Percentiles rank a stretch among this genome's conserved stretches.
Conservation (phyloP, 2,329 filamentous ascomycete genomes). For the Colletotrichum kahawae region DNA sequence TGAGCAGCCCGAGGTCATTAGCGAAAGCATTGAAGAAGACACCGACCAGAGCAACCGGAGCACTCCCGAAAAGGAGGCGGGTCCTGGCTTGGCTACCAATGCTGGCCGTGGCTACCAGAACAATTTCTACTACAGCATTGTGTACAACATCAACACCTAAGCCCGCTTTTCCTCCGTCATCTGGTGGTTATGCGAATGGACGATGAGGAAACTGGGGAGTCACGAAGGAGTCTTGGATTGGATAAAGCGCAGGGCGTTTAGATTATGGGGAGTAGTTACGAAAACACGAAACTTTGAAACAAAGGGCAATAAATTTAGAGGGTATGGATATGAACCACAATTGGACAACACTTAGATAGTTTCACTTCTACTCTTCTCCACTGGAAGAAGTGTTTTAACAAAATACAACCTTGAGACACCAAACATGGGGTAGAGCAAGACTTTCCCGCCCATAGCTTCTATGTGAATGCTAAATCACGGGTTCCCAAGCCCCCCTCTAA, state of each 20-base stretch:
- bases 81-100: rapidly evolving
- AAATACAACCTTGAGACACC: background rate
- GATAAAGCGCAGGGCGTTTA: background rate
- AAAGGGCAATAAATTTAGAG: background rate
- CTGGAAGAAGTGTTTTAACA: background rate
- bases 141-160: background rate
- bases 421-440: background rate
- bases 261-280: background rate
- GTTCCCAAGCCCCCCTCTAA: rapidly evolving
- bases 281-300: background rate
- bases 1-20: background rate
- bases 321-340: background rate
- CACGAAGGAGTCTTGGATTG: background rate
- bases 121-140: background rate
- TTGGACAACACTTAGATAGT: background rate
- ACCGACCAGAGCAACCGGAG: background rate
- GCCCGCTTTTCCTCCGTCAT: background rate
- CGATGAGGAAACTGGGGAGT: background rate
- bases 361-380: background rate
- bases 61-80: background rate
- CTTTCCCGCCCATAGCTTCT: background rate
- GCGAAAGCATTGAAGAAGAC: background rate
- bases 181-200: background rate
- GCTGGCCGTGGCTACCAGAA: background rate
- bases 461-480: background rate